Evolutionary conservation across 176 grass and related monocot genomes (phyloP).

Genomic region (Chloris gayana): DNA sequence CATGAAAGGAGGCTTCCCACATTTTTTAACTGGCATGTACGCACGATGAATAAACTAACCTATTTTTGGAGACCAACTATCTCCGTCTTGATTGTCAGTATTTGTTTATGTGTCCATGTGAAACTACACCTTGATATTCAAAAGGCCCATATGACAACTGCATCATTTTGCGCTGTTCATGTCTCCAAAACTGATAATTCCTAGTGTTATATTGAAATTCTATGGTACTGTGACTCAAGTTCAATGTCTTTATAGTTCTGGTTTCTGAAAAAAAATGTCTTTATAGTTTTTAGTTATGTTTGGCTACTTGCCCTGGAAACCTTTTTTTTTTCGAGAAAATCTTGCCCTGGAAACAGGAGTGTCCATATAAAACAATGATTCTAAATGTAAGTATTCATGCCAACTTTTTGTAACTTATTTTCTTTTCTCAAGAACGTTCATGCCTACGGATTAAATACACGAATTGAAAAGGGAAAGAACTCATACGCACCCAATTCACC

Average conservation of each 20-base stretch:
- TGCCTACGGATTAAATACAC: neutral
- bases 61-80: neutral
- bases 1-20: too few species aligned
- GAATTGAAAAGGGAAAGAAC: neutral
- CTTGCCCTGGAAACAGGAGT: neutral
- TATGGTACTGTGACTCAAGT: neutral
- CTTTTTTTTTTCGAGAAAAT: too few species aligned
- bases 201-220: neutral
- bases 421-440: neutral
- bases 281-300: too few species aligned
- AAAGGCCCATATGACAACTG: neutral
- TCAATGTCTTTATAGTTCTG: conserved; percentile 15
- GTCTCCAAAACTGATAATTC: neutral
- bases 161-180: neutral
- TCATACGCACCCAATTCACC: neutral
- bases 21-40: too few species aligned
- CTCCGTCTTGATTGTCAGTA: too few species aligned
- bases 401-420: too few species aligned
- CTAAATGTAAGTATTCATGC: neutral
- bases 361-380: neutral
- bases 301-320: too few species aligned
- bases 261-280: too few species aligned
- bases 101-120: too few species aligned
- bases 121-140: too few species aligned
- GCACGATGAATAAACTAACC: neutral